Base-by-base conservation (phyloP, 1,139 yeast genomes). In the Entelexis paramagnoliae region DNA sequence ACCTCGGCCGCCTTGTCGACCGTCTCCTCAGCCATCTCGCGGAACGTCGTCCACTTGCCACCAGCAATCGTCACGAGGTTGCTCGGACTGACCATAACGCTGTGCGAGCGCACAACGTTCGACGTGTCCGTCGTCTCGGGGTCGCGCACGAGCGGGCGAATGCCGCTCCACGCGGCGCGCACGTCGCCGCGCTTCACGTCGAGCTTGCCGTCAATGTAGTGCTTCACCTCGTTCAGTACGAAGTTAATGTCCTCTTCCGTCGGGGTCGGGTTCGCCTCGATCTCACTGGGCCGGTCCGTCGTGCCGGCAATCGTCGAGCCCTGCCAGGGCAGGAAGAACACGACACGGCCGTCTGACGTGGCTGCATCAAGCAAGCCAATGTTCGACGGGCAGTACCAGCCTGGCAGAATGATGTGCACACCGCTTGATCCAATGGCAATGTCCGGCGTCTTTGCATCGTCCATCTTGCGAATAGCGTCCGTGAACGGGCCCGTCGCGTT, bases 321-420 rank as follows among this genome's bases (percentile, higher is more conserved):
- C 73, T 88, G 96, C 97, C 97, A 89, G 62, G 97, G 97, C 68
- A 89, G 75, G 72, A 89, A 89, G 73, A 89, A 89, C 83, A 89
- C 85, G 55, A 89, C 97, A 71, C 97, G 81, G 54, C 97, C 97
- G 66, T 89, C 97, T 41, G 93, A 75, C 51, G 97, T 89, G 48
- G 86, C 77, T 47, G 96, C 95, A 68, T 89, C 96, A 57, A 89
- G 75, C 60, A 89, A 74, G 59, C 97, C 97, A 77, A 87, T 78
- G 59, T 81, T 81, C 66, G 78, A 76, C 53, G 97, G 95, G 66
- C 95, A 83, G 70, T 86, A 89, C 75, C 78, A 88, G 60, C 91
- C 95, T 28, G 97, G 97, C 59, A 89, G 76, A 52, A 89, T 83
- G 64, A 89, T 77, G 69, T 89, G 97, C 50, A 87, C 95, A 69